These are phyloP conservation scores for Stygiomarasmius scandens DNA, from an alignment of 1,284 basidiomycete genomes.

Conservation along the genomic window DNA sequence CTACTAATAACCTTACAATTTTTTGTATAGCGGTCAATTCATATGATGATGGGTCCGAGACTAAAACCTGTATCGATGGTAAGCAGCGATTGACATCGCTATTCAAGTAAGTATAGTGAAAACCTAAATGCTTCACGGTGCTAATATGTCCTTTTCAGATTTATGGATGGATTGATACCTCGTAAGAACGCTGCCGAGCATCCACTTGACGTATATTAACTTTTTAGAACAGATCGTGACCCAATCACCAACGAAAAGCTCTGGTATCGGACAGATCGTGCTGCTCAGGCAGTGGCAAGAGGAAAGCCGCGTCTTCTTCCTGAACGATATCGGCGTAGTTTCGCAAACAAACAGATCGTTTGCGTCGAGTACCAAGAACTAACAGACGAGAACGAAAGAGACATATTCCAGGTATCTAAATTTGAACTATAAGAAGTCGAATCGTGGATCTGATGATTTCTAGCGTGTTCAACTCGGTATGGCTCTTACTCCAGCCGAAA, in stretches of 20 bases:
- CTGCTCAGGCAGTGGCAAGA: constrained; percentile 24
- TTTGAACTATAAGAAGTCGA: not conserved
- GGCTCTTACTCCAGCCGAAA: constrained; percentile 77
- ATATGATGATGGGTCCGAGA: constrained; percentile 44
- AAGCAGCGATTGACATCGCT: constrained; percentile 60
- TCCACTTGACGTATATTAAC: too few species aligned
- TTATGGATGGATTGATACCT: constrained; percentile 49
- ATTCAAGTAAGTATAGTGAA: not conserved
- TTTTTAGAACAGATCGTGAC: too few species aligned
- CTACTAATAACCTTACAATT: not conserved
- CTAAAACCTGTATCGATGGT: constrained; percentile 53
- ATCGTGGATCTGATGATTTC: not conserved
- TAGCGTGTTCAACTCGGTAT: constrained; percentile 78
- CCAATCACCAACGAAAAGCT: constrained; percentile 42
- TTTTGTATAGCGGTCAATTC: not conserved
- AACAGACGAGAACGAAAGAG: constrained; percentile 33
- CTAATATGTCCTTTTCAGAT: constrained; percentile 30
- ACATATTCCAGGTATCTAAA: constrained; percentile 32
- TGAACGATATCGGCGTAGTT: constrained; percentile 29
- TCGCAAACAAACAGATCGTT: constrained; percentile 49
- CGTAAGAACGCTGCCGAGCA: constrained; percentile 34
- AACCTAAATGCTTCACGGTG: not conserved
- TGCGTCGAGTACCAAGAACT: constrained; percentile 53
- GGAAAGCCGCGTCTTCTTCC: constrained; percentile 22
- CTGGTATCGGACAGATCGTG: constrained; percentile 36